These are phyloP conservation scores for Sporisorium exsertum DNA, from an alignment of 1,284 basidiomycete genomes.

Conservation along the genomic window DNA sequence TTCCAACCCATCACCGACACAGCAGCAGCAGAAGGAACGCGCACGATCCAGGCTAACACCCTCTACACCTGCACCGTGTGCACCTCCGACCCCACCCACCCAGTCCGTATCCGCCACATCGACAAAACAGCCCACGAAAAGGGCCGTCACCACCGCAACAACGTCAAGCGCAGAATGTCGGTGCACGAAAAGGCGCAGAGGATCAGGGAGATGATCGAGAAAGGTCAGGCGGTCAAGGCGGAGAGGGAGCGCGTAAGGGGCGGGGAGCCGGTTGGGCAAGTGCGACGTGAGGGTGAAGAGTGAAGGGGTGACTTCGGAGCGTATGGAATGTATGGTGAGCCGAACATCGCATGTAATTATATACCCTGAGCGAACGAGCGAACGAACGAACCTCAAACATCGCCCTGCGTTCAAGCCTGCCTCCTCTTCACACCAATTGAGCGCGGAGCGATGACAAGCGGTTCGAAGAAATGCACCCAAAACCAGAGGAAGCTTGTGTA, in stretches of 20 bases:
- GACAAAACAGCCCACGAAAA: slow-evolving; percentile 74
- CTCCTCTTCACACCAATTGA: neutral
- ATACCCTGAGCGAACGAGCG: slow-evolving; percentile 34
- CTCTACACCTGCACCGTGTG: slow-evolving; percentile 76
- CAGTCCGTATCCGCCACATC: slow-evolving; percentile 81
- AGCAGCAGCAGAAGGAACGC: slow-evolving; percentile 9
- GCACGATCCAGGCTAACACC: slow-evolving; percentile 41
- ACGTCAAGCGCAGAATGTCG: slow-evolving; percentile 20
- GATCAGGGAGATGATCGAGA: slow-evolving; percentile 14
- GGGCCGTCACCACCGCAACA: slow-evolving; percentile 29
- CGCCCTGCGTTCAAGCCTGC: neutral
- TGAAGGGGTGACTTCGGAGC: neutral
- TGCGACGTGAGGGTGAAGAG: neutral
- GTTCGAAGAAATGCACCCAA: neutral
- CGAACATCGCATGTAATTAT: too few relatives aligned
- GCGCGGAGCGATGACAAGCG: neutral
- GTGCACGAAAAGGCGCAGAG: slow-evolving; percentile 8
- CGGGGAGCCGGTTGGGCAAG: neutral
- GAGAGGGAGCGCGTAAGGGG: slow-evolving; percentile 4
- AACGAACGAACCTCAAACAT: neutral
- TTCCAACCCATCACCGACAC: slow-evolving; percentile 55
- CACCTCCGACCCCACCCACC: slow-evolving; percentile 75
- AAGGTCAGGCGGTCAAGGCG: neutral
- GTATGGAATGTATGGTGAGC: too few relatives aligned
- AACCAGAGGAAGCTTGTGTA: neutral